Percentiles rank a stretch among this genome's conserved stretches.
phyloP scores from a whole-genome alignment of 768 basidiomycete genomes.

The Naganishia vaughanmartiniae region DNA sequence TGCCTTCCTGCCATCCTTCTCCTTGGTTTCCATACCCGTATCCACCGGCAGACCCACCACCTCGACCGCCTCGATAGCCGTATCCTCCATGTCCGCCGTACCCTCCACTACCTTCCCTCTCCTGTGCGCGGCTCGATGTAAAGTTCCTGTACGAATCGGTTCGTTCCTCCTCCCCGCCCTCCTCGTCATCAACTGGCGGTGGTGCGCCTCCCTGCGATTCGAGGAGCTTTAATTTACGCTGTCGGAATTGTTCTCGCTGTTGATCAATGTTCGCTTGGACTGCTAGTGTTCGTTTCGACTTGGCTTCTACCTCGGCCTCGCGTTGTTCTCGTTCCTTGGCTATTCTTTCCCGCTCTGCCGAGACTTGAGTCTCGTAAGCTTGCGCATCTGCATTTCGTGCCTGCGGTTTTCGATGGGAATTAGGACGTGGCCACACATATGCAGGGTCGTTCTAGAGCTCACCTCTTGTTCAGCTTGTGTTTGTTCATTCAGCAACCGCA shows the following conservation, averaged over 20 bases:
- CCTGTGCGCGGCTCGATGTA: background rate
- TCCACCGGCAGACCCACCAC: background rate
- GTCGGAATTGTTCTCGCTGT: conserved; percentile 19
- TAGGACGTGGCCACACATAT: background rate
- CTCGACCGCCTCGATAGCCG: conserved; percentile 14
- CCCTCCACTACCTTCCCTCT: conserved; percentile 12
- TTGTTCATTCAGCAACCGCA: conserved; percentile 25
- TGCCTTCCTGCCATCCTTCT: background rate
- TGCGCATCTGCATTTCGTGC: conserved; percentile 17
- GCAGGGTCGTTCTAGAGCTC: background rate
- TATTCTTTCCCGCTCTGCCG: background rate
- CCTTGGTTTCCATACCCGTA: background rate
- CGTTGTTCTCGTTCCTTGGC: conserved; percentile 15
- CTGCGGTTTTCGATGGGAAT: background rate
- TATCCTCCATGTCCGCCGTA: background rate
- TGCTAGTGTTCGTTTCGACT: conserved; percentile 18
- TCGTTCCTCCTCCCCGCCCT: background rate
- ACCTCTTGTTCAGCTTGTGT: conserved; percentile 25
- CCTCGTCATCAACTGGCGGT: background rate
- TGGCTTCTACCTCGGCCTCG: conserved; percentile 11
- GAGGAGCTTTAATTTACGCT: conserved; percentile 12
- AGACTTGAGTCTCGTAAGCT: conserved; percentile 10
- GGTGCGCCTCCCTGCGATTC: conserved; percentile 13
- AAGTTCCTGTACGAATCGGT: background rate
- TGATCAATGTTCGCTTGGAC: conserved; percentile 17